Evolutionary conservation across 768 basidiomycete species (phyloP).

Genomic region (Paxillus ammoniavirescens): DNA sequence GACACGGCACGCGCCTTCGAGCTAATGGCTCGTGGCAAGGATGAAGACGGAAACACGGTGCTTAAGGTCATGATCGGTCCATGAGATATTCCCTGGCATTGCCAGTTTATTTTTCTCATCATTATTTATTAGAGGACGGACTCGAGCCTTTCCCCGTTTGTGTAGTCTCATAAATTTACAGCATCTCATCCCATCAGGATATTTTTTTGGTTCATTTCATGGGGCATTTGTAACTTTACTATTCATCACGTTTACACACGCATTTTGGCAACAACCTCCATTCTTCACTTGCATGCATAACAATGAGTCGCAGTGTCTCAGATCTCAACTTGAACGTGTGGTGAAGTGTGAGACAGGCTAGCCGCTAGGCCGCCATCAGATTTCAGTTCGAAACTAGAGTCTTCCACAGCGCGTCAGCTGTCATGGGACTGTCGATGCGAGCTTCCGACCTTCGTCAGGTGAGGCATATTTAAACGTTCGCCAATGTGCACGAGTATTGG

Average conservation of each 20-base stretch:
- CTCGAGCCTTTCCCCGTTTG: background rate
- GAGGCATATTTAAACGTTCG: background rate
- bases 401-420: background rate
- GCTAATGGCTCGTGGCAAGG: constrained; percentile 71
- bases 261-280: background rate
- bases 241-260: background rate
- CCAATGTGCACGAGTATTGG: background rate
- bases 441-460: background rate
- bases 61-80: constrained; percentile 84
- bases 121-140: constrained; percentile 10
- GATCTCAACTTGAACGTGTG: background rate
- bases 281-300: background rate
- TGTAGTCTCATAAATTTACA: constrained; percentile 5
- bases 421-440: background rate
- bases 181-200: constrained; percentile 13
- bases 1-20: constrained; percentile 78
- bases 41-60: constrained; percentile 78
- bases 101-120: background rate
- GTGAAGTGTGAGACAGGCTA: background rate
- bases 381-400: background rate
- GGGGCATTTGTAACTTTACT: constrained; percentile 25
- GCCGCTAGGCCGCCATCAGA: too few species aligned
- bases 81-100: constrained; percentile 13
- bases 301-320: background rate
- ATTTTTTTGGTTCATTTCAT: background rate